These are phyloP conservation scores for Citrus medica DNA, from an alignment of 345 rosid species.

Conservation along the genomic window DNA sequence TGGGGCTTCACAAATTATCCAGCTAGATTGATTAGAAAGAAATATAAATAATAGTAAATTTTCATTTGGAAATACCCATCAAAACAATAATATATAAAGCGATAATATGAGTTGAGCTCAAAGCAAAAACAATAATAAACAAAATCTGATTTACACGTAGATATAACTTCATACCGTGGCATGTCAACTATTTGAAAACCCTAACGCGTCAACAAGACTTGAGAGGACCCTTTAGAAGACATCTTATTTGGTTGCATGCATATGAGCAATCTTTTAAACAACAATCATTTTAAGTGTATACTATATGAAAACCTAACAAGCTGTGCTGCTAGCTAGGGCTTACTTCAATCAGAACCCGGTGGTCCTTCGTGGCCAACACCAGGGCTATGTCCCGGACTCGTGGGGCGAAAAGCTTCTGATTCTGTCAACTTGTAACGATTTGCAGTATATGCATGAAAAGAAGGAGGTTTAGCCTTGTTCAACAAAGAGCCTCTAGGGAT, in stretches of 20 bases:
- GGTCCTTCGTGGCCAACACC: constrained; percentile 39
- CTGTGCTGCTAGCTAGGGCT: not conserved
- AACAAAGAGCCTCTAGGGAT: not conserved
- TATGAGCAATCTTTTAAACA: no score
- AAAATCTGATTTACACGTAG: not conserved
- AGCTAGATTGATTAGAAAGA: no score
- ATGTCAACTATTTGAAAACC: not conserved
- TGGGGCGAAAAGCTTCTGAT: constrained; percentile 37
- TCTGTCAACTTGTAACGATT: constrained; percentile 27
- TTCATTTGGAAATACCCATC: no score
- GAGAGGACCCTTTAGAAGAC: not conserved
- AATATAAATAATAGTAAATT: no score
- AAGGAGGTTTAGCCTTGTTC: constrained; percentile 9
- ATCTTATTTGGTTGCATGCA: not conserved
- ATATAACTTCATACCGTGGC: not conserved
- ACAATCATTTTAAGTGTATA: not conserved
- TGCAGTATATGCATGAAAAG: not conserved
- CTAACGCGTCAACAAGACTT: not conserved
- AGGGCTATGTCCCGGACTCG: constrained; percentile 50
- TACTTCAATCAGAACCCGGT: constrained; percentile 18
- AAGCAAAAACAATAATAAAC: no score
- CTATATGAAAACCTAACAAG: not conserved
- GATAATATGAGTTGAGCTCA: no score
- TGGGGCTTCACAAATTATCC: no score
- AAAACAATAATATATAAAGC: no score